Percentiles rank a stretch among this genome's conserved stretches.
These are phyloP conservation scores for Zalerion maritima DNA, from an alignment of 495 filamentous ascomycete species.

Conservation along the genomic window DNA sequence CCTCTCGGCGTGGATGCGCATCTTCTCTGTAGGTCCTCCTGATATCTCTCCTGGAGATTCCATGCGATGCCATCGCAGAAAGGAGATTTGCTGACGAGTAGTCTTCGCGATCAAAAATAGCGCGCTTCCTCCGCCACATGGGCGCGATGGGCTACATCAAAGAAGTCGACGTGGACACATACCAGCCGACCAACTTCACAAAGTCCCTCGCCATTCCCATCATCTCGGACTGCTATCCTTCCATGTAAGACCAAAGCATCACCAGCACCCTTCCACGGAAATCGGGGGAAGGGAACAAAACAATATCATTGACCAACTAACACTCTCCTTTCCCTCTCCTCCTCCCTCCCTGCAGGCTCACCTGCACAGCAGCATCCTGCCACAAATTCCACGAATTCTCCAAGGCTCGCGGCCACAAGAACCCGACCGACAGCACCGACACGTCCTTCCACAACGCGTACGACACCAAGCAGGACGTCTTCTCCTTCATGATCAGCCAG, in stretches of 20 bases:
- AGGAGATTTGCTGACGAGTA: not conserved
- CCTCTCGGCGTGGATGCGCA: slow-evolving; percentile 6
- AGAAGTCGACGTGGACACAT: slow-evolving; percentile 29
- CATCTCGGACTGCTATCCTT: slow-evolving; percentile 13
- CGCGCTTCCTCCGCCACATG: slow-evolving; percentile 32
- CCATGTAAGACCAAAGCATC: no score
- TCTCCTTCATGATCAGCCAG: slow-evolving; percentile 8
- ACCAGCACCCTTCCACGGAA: no score
- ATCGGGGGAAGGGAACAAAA: no score
- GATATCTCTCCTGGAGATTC: no score
- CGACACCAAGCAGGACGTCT: slow-evolving; percentile 7
- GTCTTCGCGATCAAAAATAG: not conserved
- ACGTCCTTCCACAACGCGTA: slow-evolving; percentile 11
- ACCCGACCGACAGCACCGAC: no score
- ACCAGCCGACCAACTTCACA: slow-evolving; percentile 28
- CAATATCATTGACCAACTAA: no score
- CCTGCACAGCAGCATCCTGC: no score
- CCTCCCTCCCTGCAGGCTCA: no score
- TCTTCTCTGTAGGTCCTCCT: slow-evolving; percentile 7
- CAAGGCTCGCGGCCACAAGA: no score
- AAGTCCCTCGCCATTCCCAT: slow-evolving; percentile 21
- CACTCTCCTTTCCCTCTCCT: no score
- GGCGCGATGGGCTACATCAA: slow-evolving; percentile 33
- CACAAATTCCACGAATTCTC: no score
- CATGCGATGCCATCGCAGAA: no score